Base-by-base conservation (phyloP, 345 rosid species). In the Eucalyptus urophylla region DNA sequence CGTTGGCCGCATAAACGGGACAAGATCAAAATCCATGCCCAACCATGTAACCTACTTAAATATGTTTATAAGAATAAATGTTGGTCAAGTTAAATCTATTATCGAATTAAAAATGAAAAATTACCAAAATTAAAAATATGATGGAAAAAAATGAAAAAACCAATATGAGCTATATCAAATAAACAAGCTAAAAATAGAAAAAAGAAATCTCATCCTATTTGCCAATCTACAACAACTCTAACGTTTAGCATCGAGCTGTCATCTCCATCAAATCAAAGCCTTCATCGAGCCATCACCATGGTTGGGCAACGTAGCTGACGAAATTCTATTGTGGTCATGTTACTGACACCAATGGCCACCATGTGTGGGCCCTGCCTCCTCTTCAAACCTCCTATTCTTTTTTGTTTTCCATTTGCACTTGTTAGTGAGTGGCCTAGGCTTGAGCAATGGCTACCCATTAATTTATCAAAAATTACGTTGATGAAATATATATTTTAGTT, bases 1-100 rank as follows among this genome's bases (percentile, higher is more conserved):
- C 53, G 8, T 0, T 50, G 19, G 53, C 53, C 19, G 8, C 19
- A 50, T 50, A 50, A 0, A 0, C 2, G 53, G 19, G 53, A 15
- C 53, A 50, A 50, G 53, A 50, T 29, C 37, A 29, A 62, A 62
- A 29, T 62, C 33, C 37, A 29, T 29, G 15, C 72, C 72, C 33
- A 0, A 29, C 15, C 15, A 62, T 29, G 37, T 14, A 29, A 62
- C 72, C 19, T 6, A 29, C 37, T 62, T 29, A 62, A 29, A 29
- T 62, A 14, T 62, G 72, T 62, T 6, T 1, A 62, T 62, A 62
- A 62, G 72, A 29, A 31, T 62, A 29, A 6, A 14, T 60, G 69
- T 60, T 13, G 69, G n/a, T 60, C 8, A 14, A 27, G 31, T 60
- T 60, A 60, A 60, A 27, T 60, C 15, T 60, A 60, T 6, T 27